phyloP scores from a whole-genome alignment of 352 stramenopile species.

The Phytophthora cactorum region DNA sequence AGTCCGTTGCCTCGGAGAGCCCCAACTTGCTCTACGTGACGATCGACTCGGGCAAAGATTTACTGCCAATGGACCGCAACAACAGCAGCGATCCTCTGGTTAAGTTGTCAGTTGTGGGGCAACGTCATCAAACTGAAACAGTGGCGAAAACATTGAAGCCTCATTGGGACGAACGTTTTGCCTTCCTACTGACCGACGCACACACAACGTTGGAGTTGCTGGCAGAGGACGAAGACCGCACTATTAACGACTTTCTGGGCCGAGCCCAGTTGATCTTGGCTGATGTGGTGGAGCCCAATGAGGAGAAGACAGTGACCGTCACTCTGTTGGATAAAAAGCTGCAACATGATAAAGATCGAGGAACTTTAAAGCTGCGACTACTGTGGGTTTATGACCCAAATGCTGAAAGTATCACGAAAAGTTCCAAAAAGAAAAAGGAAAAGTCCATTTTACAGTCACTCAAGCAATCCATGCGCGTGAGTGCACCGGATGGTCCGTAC shows the following conservation, averaged over 20 bases:
- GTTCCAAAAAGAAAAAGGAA: slow-evolving; percentile 52
- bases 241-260: slow-evolving; percentile 78
- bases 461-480: slow-evolving; percentile 51
- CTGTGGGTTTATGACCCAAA: slow-evolving; percentile 60
- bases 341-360: slow-evolving; percentile 57
- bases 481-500: slow-evolving; percentile 45
- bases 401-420: slow-evolving; percentile 48
- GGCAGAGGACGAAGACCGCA: slow-evolving; percentile 70
- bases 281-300: slow-evolving; percentile 50
- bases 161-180: slow-evolving; percentile 79
- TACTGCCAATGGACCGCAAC: slow-evolving; percentile 84
- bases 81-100: slow-evolving; percentile 88
- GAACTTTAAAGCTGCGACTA: slow-evolving; percentile 59
- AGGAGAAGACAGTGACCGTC: slow-evolving; percentile 57
- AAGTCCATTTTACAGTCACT: slow-evolving; percentile 58
- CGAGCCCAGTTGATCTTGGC: slow-evolving; percentile 57
- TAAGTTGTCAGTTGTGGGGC: slow-evolving; percentile 75
- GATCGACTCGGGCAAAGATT: slow-evolving; percentile 72
- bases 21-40: slow-evolving; percentile 77
- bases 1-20: slow-evolving; percentile 24
- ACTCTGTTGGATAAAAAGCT: slow-evolving; percentile 65
- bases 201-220: slow-evolving; percentile 57
- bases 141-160: slow-evolving; percentile 77
- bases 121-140: slow-evolving; percentile 71
- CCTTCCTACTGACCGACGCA: slow-evolving; percentile 59